phyloP scores from a whole-genome alignment of 768 basidiomycete genomes.

The Clathrus columnatus region DNA sequence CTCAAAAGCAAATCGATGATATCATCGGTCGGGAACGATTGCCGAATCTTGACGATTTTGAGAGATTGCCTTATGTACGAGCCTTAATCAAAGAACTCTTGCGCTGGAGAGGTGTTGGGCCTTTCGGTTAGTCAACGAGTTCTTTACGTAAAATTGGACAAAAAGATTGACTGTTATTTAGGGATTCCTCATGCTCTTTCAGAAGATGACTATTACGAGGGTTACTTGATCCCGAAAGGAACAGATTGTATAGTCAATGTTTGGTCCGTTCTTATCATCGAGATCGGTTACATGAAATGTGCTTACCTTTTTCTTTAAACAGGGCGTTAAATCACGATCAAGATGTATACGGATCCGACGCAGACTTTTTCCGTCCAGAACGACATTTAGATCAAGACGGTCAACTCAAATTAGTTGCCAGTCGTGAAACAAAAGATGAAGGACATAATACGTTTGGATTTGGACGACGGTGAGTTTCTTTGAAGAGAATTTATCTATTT shows the following conservation, averaged over 20 bases:
- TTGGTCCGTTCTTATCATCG: neutral
- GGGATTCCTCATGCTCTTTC: slow-evolving; percentile 18
- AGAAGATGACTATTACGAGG: slow-evolving; percentile 17
- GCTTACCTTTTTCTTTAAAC: neutral
- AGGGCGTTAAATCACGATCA: neutral
- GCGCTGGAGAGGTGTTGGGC: neutral
- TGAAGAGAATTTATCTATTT: neutral
- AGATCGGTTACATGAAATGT: neutral
- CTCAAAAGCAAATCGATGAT: neutral
- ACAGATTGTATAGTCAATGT: neutral
- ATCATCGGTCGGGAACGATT: neutral
- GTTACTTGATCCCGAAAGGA: slow-evolving; percentile 12
- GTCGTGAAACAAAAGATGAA: neutral
- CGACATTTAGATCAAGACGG: slow-evolving; percentile 12
- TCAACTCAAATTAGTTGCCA: neutral
- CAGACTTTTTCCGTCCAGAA: slow-evolving; percentile 17
- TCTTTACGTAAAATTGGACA: neutral
- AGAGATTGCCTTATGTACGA: neutral
- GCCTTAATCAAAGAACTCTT: neutral
- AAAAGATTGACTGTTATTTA: slow-evolving; percentile 6
- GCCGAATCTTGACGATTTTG: neutral
- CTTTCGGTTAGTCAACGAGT: neutral
- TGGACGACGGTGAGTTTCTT: neutral
- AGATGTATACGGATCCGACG: slow-evolving; percentile 7
- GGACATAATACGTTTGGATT: slow-evolving; percentile 1